Evolutionary conservation across 2,329 filamentous ascomycete genomes (phyloP).

Genomic region (Triangularia setosa): DNA sequence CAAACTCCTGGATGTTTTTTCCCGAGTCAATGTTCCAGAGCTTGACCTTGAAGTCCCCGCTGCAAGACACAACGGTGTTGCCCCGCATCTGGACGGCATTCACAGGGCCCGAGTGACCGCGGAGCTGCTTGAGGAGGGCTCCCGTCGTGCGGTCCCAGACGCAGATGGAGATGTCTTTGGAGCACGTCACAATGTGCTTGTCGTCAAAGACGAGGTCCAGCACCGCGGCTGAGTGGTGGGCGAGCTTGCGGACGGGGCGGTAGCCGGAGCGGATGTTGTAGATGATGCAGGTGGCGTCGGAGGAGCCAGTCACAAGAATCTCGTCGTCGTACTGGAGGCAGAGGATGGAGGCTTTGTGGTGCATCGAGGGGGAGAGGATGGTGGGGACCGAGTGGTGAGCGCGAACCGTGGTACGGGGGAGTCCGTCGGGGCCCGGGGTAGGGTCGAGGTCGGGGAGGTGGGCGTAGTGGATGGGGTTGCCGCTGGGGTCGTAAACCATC

Average conservation of each 20-base stretch:
- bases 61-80: conserved; percentile 88
- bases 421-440: conserved; percentile 17
- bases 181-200: conserved; percentile 91
- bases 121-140: conserved; percentile 69
- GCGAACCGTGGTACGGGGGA: conserved; percentile 29
- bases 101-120: conserved; percentile 85
- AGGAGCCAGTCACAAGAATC: conserved; percentile 92
- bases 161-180: conserved; percentile 90
- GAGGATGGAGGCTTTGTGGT: conserved; percentile 89
- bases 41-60: conserved; percentile 88
- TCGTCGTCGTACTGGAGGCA: conserved; percentile 92
- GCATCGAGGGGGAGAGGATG: conserved; percentile 55
- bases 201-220: conserved; percentile 92
- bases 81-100: conserved; percentile 95
- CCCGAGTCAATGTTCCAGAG: conserved; percentile 93
- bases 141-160: conserved; percentile 88
- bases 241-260: conserved; percentile 72
- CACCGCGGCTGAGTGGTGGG: conserved; percentile 79
- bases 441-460: conserved; percentile 48
- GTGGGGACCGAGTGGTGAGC: conserved; percentile 46
- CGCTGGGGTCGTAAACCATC: conserved; percentile 49
- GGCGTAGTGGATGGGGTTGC: conserved; percentile 52
- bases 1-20: conserved; percentile 84
- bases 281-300: conserved; percentile 85
- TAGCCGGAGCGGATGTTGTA: conserved; percentile 81